Conservation (phyloP, 1,284 basidiomycete genomes). For the Inonotus hispidus region DNA sequence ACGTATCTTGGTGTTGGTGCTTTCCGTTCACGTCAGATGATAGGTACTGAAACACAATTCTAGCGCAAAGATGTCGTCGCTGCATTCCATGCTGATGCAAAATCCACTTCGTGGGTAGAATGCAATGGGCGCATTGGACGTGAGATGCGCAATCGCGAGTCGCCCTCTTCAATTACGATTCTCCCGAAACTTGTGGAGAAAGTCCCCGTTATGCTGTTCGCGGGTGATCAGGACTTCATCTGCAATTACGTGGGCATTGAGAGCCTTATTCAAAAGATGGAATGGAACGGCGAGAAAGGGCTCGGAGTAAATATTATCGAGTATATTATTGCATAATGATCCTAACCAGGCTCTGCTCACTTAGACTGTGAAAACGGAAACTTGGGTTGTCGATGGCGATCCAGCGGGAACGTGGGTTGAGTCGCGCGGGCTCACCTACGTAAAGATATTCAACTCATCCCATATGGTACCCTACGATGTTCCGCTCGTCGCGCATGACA, state of each 20-base stretch:
- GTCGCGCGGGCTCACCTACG: constrained; percentile 90
- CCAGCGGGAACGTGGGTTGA: constrained; percentile 89
- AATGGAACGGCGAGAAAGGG: constrained; percentile 80
- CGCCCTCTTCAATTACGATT: constrained; percentile 71
- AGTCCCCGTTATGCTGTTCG: constrained; percentile 88
- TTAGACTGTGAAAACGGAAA: constrained; percentile 66
- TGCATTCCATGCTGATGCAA: constrained; percentile 78
- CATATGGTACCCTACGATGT: constrained; percentile 95
- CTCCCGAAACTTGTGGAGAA: constrained; percentile 76
- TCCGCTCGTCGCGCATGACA: constrained; percentile 88
- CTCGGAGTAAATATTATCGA: constrained; percentile 59
- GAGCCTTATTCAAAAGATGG: constrained; percentile 75
- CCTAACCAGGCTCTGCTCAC: background rate
- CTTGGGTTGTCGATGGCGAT: constrained; percentile 77
- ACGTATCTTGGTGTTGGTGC: constrained; percentile 73
- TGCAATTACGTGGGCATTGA: constrained; percentile 95
- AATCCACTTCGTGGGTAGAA: constrained; percentile 86
- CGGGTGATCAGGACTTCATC: constrained; percentile 93
- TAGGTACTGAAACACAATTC: constrained; percentile 7
- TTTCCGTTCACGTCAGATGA: background rate
- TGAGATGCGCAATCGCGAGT: constrained; percentile 53
- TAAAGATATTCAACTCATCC: constrained; percentile 86
- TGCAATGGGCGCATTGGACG: constrained; percentile 69
- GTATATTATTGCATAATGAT: background rate
- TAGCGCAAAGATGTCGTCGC: constrained; percentile 76